Evolutionary conservation across 768 basidiomycete genomes (phyloP).

Genomic region (Trametes meyenii): DNA sequence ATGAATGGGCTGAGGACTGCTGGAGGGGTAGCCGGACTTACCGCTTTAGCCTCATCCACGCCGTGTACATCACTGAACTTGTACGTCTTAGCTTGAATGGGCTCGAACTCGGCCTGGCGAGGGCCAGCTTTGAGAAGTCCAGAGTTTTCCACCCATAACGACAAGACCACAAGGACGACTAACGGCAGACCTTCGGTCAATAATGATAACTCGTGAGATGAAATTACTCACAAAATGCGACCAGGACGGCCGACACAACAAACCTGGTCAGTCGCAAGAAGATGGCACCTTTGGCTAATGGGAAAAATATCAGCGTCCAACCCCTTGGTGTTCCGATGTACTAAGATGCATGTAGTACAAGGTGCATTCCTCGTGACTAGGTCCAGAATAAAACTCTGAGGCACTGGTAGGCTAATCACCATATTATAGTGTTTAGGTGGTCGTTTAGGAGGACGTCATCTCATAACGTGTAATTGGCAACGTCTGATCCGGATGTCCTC

Average conservation of each 20-base stretch:
- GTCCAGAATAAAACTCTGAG: no score
- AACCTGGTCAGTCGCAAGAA: slow-evolving; percentile 54
- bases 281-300: slow-evolving; percentile 68
- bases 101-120: slow-evolving; percentile 81
- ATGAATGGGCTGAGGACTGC: background rate
- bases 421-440: no score
- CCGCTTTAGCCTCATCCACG: slow-evolving; percentile 95
- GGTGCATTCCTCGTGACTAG: no score
- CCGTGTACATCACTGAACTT: slow-evolving; percentile 97
- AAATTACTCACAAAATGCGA: slow-evolving; percentile 63
- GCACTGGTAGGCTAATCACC: no score
- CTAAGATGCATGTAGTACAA: no score
- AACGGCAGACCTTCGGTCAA: background rate
- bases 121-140: slow-evolving; percentile 90
- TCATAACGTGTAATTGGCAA: no score
- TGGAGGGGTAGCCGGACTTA: slow-evolving; percentile 35
- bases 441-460: no score
- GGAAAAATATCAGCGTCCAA: background rate
- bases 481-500: no score
- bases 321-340: background rate
- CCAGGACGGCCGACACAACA: slow-evolving; percentile 53
- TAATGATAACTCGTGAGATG: background rate
- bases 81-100: slow-evolving; percentile 76
- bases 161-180: slow-evolving; percentile 85
- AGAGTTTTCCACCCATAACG: slow-evolving; percentile 90